Evolutionary conservation across 768 basidiomycete genomes (phyloP), one percentile per base, ranked within the genome.

Genomic region (Hebeloma cylindrosporum): DNA sequence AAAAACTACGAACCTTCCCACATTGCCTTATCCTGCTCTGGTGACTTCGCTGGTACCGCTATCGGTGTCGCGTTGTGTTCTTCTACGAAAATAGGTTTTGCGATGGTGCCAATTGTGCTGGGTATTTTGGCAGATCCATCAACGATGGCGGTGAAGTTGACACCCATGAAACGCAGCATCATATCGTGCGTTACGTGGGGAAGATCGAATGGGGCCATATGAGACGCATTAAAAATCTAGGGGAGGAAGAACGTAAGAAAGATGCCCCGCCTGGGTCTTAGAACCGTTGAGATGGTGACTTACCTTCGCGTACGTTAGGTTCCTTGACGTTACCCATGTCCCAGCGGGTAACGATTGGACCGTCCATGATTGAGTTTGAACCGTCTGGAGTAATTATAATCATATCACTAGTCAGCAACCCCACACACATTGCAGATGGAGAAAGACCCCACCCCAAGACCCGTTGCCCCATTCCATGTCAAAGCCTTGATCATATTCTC

Each of bases 101-200:
- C 67, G 25, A 79, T 70, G 6, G 73, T 72, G 9, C 94, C 96
- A 20, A 99, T 73, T 28, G 78, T 80, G 48, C 87, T 91, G 10
- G 91, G 85, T 45, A 94, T 86, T 40, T 68, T 73, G 2, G 91
- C 92, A 0, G 90, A 83, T 23, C 88, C 84, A 17, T 88, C 92
- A 2, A 83, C 71, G 45, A 97, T 77, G 2, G 81, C 75, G 18
- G 85, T 78, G 56, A 95, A 89, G 69, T 98, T 86, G 48, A 93
- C 81, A 39, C 82, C 85, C 85, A 97, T 91, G 72, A 99, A 99
- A 10, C 96, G 89, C 29, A 96, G 80, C 55, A 99, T 95, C 96
- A 98, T 97, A 65, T 99, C 96, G 63, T 97, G 93, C 3, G 94
- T 74, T 14, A 85, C 81, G 40, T 89, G 78, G 0, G 93, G 94